phyloP scores from a whole-genome alignment of 331 rosid species.

The Saraca asoca region DNA sequence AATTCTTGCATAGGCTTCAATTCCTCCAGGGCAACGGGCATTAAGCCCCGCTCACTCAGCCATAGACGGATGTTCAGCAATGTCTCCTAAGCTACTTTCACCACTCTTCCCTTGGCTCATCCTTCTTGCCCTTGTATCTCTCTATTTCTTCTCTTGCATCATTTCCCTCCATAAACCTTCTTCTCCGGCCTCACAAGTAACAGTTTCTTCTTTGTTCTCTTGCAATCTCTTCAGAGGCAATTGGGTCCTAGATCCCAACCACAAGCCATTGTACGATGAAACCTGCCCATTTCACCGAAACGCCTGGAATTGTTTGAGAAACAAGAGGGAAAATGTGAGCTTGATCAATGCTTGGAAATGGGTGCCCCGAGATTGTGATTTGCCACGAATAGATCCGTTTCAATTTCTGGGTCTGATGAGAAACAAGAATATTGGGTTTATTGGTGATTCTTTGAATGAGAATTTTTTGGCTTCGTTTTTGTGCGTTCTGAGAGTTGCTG shows the following conservation, averaged over 20 bases:
- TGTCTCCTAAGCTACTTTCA: slow-evolving; percentile 64
- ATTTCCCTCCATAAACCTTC: slow-evolving; percentile 36
- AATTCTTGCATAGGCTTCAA: no score
- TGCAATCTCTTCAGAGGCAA: slow-evolving; percentile 63
- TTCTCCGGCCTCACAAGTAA: slow-evolving; percentile 28
- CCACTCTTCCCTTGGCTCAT: slow-evolving; percentile 64
- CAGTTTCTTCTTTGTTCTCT: slow-evolving; percentile 34
- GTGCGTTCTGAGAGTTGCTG: slow-evolving; percentile 73
- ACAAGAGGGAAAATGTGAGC: slow-evolving; percentile 66
- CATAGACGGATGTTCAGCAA: slow-evolving; percentile 29
- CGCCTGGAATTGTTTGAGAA: slow-evolving; percentile 90
- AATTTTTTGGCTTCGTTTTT: slow-evolving; percentile 74
- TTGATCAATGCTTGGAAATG: slow-evolving; percentile 80
- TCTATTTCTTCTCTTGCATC: slow-evolving; percentile 52
- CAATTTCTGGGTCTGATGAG: slow-evolving; percentile 62
- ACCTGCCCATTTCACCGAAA: slow-evolving; percentile 85
- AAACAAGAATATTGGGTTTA: slow-evolving; percentile 74
- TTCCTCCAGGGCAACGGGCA: no score
- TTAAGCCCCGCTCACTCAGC: no score
- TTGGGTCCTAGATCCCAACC: slow-evolving; percentile 66
- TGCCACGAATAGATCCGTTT: slow-evolving; percentile 67
- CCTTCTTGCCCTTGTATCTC: slow-evolving; percentile 48
- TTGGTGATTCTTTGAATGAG: slow-evolving; percentile 91
- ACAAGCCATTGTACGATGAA: slow-evolving; percentile 67
- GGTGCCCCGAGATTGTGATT: slow-evolving; percentile 62